Conservation (phyloP, 2,329 filamentous ascomycete species). For the Xylaria sp. region DNA sequence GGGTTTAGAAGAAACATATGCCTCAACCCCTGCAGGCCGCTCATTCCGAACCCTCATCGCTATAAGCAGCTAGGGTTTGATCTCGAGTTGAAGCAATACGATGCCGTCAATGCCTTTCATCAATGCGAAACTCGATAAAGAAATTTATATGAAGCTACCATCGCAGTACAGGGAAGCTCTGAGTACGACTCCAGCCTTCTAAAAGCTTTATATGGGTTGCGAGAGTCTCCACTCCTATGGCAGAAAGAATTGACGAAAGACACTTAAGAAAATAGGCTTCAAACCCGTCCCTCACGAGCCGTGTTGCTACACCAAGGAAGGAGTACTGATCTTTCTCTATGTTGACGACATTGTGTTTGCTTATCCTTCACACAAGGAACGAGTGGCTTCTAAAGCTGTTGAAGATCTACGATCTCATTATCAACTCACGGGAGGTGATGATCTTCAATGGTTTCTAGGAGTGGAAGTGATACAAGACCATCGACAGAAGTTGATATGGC, state of each 20-base stretch:
- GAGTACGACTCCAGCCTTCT: not conserved
- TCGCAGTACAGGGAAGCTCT: not conserved
- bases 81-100: not conserved
- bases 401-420: not conserved
- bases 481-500: not conserved
- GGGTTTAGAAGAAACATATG: not conserved
- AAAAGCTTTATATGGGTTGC: not conserved
- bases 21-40: not conserved
- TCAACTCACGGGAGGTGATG: not conserved
- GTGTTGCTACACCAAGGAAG: not conserved
- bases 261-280: not conserved
- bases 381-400: no score
- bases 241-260: not conserved
- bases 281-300: not conserved
- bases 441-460: conserved; percentile 1
- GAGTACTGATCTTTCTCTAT: not conserved
- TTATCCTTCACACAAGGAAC: not conserved
- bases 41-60: not conserved
- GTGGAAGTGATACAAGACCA: not conserved
- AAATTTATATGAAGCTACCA: conserved; percentile 1
- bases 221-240: not conserved
- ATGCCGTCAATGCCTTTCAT: not conserved
- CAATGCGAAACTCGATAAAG: not conserved
- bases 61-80: not conserved
- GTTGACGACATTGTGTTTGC: not conserved